These are phyloP conservation scores for Pythium brachiatum DNA, from an alignment of 352 stramenopile species.

Conservation along the genomic window DNA sequence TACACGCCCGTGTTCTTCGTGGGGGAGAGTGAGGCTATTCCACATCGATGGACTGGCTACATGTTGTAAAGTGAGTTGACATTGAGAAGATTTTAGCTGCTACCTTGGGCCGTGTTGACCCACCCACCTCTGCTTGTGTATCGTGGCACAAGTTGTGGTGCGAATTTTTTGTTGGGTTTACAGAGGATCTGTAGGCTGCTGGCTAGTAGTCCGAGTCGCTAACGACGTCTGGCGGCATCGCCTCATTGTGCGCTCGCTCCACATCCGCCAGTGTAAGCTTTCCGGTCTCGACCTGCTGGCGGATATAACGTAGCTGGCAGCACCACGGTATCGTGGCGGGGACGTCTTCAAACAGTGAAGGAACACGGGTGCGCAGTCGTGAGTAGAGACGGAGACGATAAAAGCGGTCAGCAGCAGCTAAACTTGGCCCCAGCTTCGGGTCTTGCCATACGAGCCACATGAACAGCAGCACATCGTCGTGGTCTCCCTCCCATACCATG, in stretches of 20 bases:
- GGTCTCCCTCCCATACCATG: not conserved
- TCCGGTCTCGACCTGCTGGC: not conserved
- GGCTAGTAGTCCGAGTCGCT: not conserved
- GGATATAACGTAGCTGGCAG: not conserved
- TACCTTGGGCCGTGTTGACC: too few species aligned
- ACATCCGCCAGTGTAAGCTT: not conserved
- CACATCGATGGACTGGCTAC: not conserved
- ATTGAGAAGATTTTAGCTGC: too few species aligned
- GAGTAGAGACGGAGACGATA: not conserved
- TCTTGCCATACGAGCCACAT: not conserved
- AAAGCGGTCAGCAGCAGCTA: not conserved
- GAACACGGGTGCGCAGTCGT: not conserved
- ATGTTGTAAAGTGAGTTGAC: too few species aligned
- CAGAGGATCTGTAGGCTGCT: too few species aligned
- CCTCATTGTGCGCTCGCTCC: not conserved
- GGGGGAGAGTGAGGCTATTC: not conserved
- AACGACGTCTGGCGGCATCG: not conserved
- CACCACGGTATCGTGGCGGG: not conserved
- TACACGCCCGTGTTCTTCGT: not conserved
- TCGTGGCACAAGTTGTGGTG: too few species aligned
- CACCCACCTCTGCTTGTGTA: too few species aligned
- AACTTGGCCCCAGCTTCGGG: not conserved
- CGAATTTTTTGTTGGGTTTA: too few species aligned
- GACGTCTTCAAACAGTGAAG: not conserved
- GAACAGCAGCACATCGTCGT: not conserved